Percentiles rank a stretch among this genome's conserved stretches.
Evolutionary conservation across 257 asterid genomes (phyloP).

Genomic region (Solanum chilense): DNA sequence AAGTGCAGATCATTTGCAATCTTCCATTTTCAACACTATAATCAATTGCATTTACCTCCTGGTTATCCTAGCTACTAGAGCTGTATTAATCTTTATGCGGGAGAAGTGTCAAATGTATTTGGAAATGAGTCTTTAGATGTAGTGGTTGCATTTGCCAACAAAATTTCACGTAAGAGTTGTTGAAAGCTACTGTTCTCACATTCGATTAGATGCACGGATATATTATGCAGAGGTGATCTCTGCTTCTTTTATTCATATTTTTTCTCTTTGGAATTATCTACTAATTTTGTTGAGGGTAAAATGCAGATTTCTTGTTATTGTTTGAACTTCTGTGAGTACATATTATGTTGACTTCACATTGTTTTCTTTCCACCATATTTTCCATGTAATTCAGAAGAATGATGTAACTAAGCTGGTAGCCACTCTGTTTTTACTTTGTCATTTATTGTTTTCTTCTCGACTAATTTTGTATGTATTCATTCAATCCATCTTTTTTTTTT

Average conservation of each 20-base stretch:
- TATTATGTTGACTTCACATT: neutral
- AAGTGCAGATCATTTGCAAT: neutral
- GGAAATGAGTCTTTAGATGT: neutral
- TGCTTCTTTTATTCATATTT: neutral
- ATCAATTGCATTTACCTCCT: neutral
- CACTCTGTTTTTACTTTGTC: neutral
- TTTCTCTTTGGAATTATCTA: neutral
- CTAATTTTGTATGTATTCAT: neutral
- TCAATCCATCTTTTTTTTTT: neutral
- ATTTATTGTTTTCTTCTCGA: neutral
- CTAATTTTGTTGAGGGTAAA: neutral
- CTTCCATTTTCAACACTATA: neutral
- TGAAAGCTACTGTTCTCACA: neutral
- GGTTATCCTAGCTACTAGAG: neutral
- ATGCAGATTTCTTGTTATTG: neutral
- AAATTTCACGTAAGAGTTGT: neutral
- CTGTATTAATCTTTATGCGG: neutral
- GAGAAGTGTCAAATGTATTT: neutral
- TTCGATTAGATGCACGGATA: neutral
- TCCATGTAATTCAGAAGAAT: neutral
- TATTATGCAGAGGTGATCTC: neutral
- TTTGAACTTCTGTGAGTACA: neutral
- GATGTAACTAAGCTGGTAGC: neutral
- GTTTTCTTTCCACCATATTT: neutral
- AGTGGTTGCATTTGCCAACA: neutral